These are phyloP conservation scores for Bolboschoenoplectus hybrid DNA, from an alignment of 202 grass and related monocot species.

Conservation along the genomic window DNA sequence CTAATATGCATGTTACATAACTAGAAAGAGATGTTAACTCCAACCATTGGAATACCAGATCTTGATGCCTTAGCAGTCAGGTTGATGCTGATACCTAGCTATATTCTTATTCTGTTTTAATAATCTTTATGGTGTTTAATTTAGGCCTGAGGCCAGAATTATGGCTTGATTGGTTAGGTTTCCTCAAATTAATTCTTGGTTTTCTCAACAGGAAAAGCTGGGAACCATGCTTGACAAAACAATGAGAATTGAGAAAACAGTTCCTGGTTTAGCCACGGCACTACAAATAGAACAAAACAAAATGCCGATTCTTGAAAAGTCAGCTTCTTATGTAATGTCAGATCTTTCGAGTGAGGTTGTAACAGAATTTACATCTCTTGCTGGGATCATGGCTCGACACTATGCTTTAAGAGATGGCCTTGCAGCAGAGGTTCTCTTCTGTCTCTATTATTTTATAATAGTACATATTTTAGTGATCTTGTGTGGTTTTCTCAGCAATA, in stretches of 20 bases:
- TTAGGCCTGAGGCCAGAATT: not conserved
- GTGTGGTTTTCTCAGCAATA: not conserved
- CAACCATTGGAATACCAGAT: conserved; percentile 6
- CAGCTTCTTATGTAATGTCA: conserved; percentile 80
- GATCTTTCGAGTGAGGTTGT: conserved; percentile 90
- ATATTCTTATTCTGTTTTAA: conserved; percentile 24
- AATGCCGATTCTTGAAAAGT: conserved; percentile 63
- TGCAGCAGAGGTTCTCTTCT: conserved; percentile 57
- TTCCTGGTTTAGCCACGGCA: conserved; percentile 54
- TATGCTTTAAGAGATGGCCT: conserved; percentile 87
- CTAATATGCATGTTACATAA: not conserved
- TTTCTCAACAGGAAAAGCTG: conserved; percentile 74
- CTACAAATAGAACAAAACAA: conserved; percentile 56
- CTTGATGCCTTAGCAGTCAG: conserved; percentile 9
- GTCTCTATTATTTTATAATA: conserved; percentile 8
- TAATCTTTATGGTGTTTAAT: not conserved
- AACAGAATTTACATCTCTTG: conserved; percentile 90
- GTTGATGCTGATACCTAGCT: not conserved
- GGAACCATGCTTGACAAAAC: conserved; percentile 99
- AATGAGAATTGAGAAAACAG: conserved; percentile 57
- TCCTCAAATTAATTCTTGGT: conserved; percentile 24
- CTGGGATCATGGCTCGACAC: conserved; percentile 88
- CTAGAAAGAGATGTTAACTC: not conserved
- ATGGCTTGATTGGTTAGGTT: conserved; percentile 28
- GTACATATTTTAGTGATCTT: conserved; percentile 15